Evolutionary conservation across 441 rosid species (phyloP), one percentile per base, ranked within the genome.

Genomic region (Euphorbia celastroides): DNA sequence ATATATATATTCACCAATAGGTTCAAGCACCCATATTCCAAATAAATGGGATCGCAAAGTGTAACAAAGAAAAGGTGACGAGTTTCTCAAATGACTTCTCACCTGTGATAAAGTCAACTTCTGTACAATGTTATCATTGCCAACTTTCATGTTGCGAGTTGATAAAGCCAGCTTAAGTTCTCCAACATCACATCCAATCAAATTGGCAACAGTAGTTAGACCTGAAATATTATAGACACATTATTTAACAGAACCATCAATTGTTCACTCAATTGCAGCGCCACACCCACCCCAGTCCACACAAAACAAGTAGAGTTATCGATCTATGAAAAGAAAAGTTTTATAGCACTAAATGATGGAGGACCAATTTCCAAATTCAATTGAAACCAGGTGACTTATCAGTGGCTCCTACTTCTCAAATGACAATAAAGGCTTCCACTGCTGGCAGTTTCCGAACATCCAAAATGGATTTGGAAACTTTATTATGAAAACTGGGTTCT

Each of bases 81-180:
- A 36, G 32, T 60, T 31, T 30, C 41, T 20, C 8, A 58, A 38
- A 70, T 54, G 36, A 42, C 56, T 62, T 65, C 80, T 74, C 71
- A 90, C 99, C 96, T 95, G 99, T 17, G 97, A 81, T 69, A 85
- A 77, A 2, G 96, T 90, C 66, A 95, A 81, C 78, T 88, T 90
- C 72, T 95, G 98, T 73, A 88, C 84, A 75, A 95, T 88, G 64
- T 73, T 95, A 71, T 95, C 99, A 67, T 82, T 90, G 57, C 98
- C 97, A 77, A 90, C 98, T 84, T 81, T 88, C 98, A 95, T 95
- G 62, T 88, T 95, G 70, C 91, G 97, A 72, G 92, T 88, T 38
- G 99, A 90, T 71, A 95, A 72, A 74, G 95, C 87, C 55, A 88
- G 73, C 70, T 75, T 95, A 69, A 95, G 91, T 65, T 84, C 91